Base-by-base conservation (phyloP, 2,329 filamentous ascomycete species). In the Bipolaris cookei region DNA sequence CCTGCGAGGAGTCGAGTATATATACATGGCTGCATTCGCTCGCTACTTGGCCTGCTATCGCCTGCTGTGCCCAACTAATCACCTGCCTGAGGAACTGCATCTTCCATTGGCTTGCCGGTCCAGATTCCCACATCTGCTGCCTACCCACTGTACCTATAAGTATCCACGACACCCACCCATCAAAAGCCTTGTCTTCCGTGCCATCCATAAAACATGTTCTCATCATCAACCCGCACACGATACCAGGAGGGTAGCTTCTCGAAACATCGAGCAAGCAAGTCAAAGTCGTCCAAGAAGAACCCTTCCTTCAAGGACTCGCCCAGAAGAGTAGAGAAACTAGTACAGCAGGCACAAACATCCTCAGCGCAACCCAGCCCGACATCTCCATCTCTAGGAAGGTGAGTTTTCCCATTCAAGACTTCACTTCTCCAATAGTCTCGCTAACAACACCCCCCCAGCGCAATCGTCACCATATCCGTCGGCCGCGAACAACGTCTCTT, bases 401-500 rank as follows among this genome's bases (percentile, higher is more conserved):
- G 32, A 74, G 72, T 66, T 49, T 44, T 13, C 16, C 4, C 18
- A 2, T 30, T 18, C 7, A 10, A 43, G n/a, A n/a, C 8, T 30
- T 46, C 13, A 21, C 41, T 32, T 37, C 28, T 45, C 5, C 23
- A 37, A 43, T 38, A 34, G 25, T 50, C 25, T 54, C 35, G 46
- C 67, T 75, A 48, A 73, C 61, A 16, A 61, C 20, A n/a, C 8
- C 44, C 49, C 49, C 59, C 61, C 45, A 77, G 74, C 63, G 69
- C 89, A 42, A 91, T 95, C 72, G 85, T 96, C 65, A 96, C 91
- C 8, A 84, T 96, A 60, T 86, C 90, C 67, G 86, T 96, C 67
- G 91, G 91, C n/a, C 84, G 84, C 4, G 89, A 93, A 65, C 88
- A 92, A 75, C 87, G 93, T 20, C 88, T 97, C 66, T 97, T 97